phyloP scores from a whole-genome alignment of 805 yeast genomes.

The Vanderwaltozyma polyspora region DNA sequence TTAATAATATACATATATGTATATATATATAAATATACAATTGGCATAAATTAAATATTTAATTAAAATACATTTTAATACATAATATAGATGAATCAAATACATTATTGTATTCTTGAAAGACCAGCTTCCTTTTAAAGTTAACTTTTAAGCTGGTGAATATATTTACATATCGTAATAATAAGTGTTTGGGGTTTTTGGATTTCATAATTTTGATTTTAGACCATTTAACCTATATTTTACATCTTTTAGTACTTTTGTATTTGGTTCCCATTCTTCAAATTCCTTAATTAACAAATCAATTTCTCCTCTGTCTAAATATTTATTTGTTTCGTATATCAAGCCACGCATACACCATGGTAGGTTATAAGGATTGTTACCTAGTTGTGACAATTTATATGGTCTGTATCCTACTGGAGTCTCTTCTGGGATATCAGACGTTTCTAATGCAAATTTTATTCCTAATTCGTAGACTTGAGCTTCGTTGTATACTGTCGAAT shows the following conservation, averaged over 20 bases:
- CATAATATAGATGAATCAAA: too few species aligned
- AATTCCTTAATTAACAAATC: constrained; percentile 54
- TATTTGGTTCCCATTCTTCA: constrained; percentile 79
- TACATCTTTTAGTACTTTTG: constrained; percentile 70
- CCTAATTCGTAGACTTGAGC: constrained; percentile 77
- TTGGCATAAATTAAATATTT: too few species aligned
- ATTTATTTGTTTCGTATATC: constrained; percentile 49
- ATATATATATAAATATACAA: not conserved
- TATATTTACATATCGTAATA: too few species aligned
- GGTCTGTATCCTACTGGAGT: constrained; percentile 28
- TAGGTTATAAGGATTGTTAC: constrained; percentile 69
- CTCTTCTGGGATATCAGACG: constrained; percentile 45
- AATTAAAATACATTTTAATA: too few species aligned
- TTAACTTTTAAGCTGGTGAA: too few species aligned
- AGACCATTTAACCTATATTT: constrained; percentile 65
- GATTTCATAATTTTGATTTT: constrained; percentile 11
- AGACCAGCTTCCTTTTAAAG: constrained; percentile 1
- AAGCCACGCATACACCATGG: constrained; percentile 93
- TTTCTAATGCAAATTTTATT: constrained; percentile 60
- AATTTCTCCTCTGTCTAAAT: constrained; percentile 47
- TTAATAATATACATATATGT: too few species aligned
- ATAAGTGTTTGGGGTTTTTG: too few species aligned
- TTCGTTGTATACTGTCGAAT: constrained; percentile 79
- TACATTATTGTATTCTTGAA: too few species aligned
- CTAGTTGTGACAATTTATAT: constrained; percentile 54